A percentile compares a stretch with the other conserved stretches of the same genome.
Evolutionary conservation across 23 red algal genomes (phyloP).

Genomic region (Cyanidioschyzon merolae): DNA sequence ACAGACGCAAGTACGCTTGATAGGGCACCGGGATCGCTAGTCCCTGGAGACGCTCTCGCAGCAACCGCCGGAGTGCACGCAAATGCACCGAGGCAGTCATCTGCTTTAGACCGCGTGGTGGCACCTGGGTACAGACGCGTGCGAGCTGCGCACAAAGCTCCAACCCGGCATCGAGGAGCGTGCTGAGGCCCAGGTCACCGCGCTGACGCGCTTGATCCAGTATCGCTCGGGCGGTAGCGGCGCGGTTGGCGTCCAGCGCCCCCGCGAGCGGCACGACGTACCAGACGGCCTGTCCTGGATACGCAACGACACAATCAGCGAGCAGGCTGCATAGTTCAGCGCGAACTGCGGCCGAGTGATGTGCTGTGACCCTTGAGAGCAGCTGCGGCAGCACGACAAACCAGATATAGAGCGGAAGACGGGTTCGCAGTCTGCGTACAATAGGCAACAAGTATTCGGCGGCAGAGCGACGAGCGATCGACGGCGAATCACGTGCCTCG

Average conservation of each 20-base stretch:
- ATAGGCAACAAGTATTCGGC: not conserved
- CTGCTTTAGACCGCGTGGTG: not conserved
- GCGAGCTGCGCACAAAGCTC: not conserved
- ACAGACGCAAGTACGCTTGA: constrained; percentile 30
- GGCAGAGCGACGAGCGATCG: not conserved
- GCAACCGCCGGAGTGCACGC: not conserved
- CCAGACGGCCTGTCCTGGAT: constrained; percentile 61
- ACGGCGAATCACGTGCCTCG: not conserved
- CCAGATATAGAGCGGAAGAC: constrained; percentile 64
- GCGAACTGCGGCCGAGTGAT: constrained; percentile 28
- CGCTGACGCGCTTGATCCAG: not conserved
- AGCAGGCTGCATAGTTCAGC: constrained; percentile 35
- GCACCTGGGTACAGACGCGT: constrained; percentile 2
- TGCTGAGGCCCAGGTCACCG: not conserved
- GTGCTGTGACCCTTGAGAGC: constrained; percentile 44
- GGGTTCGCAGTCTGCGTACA: constrained; percentile 4
- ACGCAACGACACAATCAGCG: constrained; percentile 26
- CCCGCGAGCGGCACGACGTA: constrained; percentile 31
- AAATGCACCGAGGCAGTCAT: constrained; percentile 1
- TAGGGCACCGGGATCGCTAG: not conserved
- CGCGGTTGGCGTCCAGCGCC: not conserved
- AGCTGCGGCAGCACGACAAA: constrained; percentile 76
- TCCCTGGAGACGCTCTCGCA: not conserved
- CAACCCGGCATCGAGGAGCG: not conserved
- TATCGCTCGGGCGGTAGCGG: not conserved